Evolutionary conservation across 352 stramenopile species (phyloP).

Genomic region (Phytophthora rubi): DNA sequence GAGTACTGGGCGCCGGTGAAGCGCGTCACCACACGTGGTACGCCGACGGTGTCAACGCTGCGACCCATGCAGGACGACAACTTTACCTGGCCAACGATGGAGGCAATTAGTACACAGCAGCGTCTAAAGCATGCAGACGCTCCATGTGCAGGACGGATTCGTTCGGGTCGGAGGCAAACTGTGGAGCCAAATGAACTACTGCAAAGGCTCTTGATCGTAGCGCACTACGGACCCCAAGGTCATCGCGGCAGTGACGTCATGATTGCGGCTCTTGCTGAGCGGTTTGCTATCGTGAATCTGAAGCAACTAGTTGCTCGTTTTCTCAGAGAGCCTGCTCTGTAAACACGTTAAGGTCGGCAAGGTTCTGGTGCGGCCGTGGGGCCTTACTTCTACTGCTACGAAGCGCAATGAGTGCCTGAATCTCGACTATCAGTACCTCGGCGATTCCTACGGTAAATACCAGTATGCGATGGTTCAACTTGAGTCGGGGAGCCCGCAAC

Average conservation of each 20-base stretch:
- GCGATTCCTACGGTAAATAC: background rate
- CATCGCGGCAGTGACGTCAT: background rate
- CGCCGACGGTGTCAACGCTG: background rate
- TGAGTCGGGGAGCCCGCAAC: constrained; percentile 4
- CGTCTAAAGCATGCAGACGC: background rate
- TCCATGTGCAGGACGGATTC: background rate
- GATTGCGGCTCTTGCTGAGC: background rate
- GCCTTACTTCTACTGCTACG: background rate
- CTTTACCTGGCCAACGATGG: background rate
- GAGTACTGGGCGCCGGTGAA: background rate
- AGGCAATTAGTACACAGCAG: background rate
- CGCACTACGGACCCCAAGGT: background rate
- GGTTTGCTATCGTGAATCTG: background rate
- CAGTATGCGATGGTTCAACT: constrained; percentile 15
- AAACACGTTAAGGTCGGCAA: background rate
- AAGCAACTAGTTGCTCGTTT: background rate
- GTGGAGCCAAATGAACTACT: background rate
- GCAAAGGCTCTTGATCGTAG: background rate
- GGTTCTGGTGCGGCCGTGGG: background rate
- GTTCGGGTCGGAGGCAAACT: background rate
- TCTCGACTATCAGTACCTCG: background rate
- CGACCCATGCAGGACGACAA: background rate
- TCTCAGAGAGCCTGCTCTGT: background rate
- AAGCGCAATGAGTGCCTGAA: background rate
- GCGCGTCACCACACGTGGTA: background rate